Percentiles rank a stretch among this genome's conserved stretches.
Evolutionary conservation across 306 rosid species (phyloP).

Genomic region (Rubus idaeus): DNA sequence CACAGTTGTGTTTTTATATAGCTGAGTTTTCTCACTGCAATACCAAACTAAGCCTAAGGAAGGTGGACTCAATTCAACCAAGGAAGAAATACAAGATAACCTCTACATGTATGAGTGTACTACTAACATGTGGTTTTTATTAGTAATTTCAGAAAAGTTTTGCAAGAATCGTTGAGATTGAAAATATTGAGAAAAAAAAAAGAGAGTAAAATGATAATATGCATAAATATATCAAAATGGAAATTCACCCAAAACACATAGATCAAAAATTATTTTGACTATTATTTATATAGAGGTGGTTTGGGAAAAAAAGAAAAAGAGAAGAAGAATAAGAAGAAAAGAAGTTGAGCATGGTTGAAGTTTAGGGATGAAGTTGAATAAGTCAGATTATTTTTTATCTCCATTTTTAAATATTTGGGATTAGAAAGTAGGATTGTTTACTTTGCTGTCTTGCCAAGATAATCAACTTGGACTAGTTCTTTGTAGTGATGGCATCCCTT

Average conservation of each 20-base stretch:
- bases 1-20: no score
- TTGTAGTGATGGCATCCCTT: background rate
- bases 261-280: background rate
- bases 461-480: slow-evolving; percentile 1
- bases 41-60: no score
- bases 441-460: background rate
- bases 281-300: no score
- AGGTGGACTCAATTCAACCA: no score
- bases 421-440: background rate
- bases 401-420: background rate
- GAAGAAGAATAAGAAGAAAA: no score
- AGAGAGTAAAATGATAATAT: background rate
- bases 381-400: background rate
- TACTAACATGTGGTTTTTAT: background rate
- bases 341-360: background rate
- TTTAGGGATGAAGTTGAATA: background rate
- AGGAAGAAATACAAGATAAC: no score
- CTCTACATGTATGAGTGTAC: no score
- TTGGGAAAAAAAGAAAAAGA: background rate
- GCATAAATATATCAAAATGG: background rate
- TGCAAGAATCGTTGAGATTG: background rate
- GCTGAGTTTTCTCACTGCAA: no score
- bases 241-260: background rate
- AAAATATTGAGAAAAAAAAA: no score
- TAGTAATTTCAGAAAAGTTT: background rate